These are phyloP conservation scores for Ustilago hordei DNA, from an alignment of 1,284 basidiomycete genomes.

Conservation along the genomic window DNA sequence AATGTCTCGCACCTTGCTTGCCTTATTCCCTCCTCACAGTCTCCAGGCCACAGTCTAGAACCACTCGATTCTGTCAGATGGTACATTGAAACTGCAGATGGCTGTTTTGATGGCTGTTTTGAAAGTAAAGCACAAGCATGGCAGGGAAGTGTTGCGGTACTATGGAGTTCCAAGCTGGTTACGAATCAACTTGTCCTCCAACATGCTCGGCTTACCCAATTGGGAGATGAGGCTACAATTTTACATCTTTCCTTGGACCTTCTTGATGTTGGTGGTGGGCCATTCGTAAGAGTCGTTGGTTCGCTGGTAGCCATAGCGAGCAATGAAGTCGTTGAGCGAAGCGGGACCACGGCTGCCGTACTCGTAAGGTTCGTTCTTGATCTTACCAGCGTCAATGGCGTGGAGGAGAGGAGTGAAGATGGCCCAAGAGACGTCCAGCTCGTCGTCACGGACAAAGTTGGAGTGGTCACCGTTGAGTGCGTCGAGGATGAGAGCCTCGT, in stretches of 20 bases:
- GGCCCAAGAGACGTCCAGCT: constrained; percentile 68
- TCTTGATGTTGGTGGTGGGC: constrained; percentile 62
- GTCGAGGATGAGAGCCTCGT: constrained; percentile 69
- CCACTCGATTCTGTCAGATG: background rate
- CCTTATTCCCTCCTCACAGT: too few species aligned
- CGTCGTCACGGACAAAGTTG: constrained; percentile 70
- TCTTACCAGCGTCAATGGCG: constrained; percentile 66
- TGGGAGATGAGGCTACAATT: background rate
- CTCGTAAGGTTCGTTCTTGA: constrained; percentile 63
- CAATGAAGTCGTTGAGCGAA: constrained; percentile 63
- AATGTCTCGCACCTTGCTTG: too few species aligned
- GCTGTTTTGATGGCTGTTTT: background rate
- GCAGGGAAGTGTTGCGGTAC: background rate
- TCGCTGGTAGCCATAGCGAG: constrained; percentile 60
- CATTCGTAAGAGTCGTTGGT: constrained; percentile 60
- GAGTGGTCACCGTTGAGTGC: constrained; percentile 69
- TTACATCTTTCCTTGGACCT: constrained; percentile 57
- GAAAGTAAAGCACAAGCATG: background rate
- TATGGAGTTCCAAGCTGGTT: background rate
- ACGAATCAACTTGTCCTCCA: background rate
- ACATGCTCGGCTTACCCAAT: background rate
- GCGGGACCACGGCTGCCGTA: constrained; percentile 66
- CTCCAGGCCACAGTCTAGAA: background rate
- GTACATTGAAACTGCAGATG: constrained; percentile 7
- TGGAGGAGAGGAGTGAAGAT: constrained; percentile 69